Evolutionary conservation across 176 grass and related monocot species (phyloP).

Genomic region (Puya raimondii): DNA sequence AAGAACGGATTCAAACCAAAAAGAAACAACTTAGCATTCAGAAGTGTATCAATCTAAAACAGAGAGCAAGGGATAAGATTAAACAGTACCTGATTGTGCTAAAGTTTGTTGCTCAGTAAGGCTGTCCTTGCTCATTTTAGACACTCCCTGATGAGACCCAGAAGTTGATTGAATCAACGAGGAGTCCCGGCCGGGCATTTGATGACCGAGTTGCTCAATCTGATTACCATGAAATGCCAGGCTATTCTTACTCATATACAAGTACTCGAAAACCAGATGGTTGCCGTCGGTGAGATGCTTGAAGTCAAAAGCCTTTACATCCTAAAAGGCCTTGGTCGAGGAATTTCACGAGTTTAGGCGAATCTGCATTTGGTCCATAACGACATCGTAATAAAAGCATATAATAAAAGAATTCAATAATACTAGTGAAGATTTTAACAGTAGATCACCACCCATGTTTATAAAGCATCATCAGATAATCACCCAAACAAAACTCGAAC

Average conservation of each 20-base stretch:
- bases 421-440: neutral
- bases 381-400: no score
- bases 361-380: no score
- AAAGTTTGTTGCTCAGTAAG: slow-evolving; percentile 38
- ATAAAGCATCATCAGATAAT: neutral
- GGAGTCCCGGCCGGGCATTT: slow-evolving; percentile 32
- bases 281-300: slow-evolving; percentile 19
- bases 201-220: slow-evolving; percentile 35
- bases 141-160: slow-evolving; percentile 52
- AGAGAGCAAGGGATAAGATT: neutral
- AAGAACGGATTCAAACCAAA: no score
- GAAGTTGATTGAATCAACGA: slow-evolving; percentile 42
- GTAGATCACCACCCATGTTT: neutral
- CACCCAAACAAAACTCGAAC: neutral
- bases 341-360: no score
- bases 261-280: slow-evolving; percentile 18
- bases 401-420: neutral
- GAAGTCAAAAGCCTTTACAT: slow-evolving; percentile 21
- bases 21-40: no score
- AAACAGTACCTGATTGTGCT: slow-evolving; percentile 56
- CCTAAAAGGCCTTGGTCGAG: neutral
- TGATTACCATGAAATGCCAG: slow-evolving; percentile 32
- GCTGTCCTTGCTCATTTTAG: slow-evolving; percentile 55
- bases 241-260: slow-evolving; percentile 26
- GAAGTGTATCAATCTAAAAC: slow-evolving; percentile 4